Evolutionary conservation across 192 early-diverging fungal species (phyloP), one percentile per base, ranked within the genome.

Genomic region (Diversispora eburnea): DNA sequence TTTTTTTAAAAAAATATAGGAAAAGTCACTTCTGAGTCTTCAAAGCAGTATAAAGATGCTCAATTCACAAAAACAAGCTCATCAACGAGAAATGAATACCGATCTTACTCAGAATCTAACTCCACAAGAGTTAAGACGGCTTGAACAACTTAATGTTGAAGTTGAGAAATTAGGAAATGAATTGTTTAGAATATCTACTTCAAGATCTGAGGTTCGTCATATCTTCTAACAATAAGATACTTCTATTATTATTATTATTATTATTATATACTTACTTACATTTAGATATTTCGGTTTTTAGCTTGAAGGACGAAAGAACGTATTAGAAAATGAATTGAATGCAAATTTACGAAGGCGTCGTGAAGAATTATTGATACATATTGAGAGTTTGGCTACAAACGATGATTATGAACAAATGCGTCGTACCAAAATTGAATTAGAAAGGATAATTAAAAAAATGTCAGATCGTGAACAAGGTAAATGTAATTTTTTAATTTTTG

Each of bases 281-380:
- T 33, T 79, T 19, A 63, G 25, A 12, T 25, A 25, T 71, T 63
- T 25, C 8, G 0, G 13, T 19, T n/a, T 73, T 0, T 83, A 93
- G 88, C 76, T 92, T 47, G 93, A 93, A 70, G 79, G 84, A 10
- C 82, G 85, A 8, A 93, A 91, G 51, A 90, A 87, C 54, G 83
- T 88, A 17, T 70, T 96, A 10, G 88, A 92, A 73, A 89, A 88
- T 76, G 88, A 91, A 76, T 78, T 96, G 45, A 78, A 85, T 0
- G 82, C 87, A 17, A 91, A 93, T 42, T 79, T 97, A 69, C 77
- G 83, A 41, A 84, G 90, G 58, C 80, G 87, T 46, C 77, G 87
- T 19, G 87, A 93, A 45, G 93, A 91, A 54, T 76, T 93, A 46
- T 72, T 84, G n/a, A 76, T 76, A 63, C 86, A 91, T 70, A 83